Evolutionary conservation across 2,329 filamentous ascomycete species (phyloP).

Genomic region (Talaromyces sp.): DNA sequence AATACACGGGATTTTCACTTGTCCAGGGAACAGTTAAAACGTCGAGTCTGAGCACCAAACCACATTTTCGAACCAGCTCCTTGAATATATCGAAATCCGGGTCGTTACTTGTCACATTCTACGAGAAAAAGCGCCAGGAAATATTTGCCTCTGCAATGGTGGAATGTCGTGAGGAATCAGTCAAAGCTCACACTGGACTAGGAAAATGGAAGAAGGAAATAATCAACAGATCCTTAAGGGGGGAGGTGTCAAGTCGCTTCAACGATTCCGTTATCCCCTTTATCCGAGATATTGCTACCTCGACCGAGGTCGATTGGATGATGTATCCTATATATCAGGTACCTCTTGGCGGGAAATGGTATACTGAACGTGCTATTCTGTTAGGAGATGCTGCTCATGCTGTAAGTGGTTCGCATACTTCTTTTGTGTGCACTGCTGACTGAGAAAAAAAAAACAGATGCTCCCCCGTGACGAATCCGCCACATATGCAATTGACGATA

Average conservation of each 20-base stretch:
- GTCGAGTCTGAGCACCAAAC: slow-evolving; percentile 20
- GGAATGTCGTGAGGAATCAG: slow-evolving; percentile 28
- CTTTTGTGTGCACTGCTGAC: background rate
- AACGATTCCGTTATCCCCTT: slow-evolving; percentile 31
- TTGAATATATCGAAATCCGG: slow-evolving; percentile 38
- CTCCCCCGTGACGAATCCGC: slow-evolving; percentile 45
- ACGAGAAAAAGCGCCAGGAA: slow-evolving; percentile 30
- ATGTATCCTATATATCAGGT: slow-evolving; percentile 45
- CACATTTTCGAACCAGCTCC: slow-evolving; percentile 36
- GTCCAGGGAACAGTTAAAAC: slow-evolving; percentile 32
- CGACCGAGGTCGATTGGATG: slow-evolving; percentile 32
- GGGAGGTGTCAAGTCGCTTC: slow-evolving; percentile 35
- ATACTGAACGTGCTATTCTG: slow-evolving; percentile 36
- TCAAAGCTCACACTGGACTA: slow-evolving; percentile 21
- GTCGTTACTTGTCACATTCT: slow-evolving; percentile 37
- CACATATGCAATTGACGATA: slow-evolving; percentile 43
- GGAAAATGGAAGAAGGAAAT: slow-evolving; percentile 27
- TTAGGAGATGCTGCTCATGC: slow-evolving; percentile 47
- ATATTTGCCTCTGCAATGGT: slow-evolving; percentile 40
- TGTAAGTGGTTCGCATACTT: slow-evolving; percentile 24
- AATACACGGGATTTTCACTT: slow-evolving; percentile 41
- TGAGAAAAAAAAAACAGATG: slow-evolving; percentile 31
- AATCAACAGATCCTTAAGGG: slow-evolving; percentile 32
- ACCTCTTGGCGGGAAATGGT: slow-evolving; percentile 36
- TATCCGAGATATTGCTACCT: slow-evolving; percentile 32